phyloP scores from a whole-genome alignment of 169 alveolate species.

The Eimeria falciformis region DNA sequence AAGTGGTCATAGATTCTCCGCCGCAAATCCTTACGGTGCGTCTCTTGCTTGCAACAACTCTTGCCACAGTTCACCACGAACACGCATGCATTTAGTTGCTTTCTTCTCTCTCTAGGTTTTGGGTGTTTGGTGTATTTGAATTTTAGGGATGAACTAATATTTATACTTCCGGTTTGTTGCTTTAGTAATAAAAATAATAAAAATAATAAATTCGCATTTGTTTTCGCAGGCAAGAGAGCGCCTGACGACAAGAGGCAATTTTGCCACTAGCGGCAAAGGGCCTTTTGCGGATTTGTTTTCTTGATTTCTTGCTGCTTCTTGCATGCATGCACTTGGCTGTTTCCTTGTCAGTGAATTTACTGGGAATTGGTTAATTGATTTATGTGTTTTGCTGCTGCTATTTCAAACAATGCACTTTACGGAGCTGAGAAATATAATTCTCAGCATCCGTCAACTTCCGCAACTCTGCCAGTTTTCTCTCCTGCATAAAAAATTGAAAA shows the following conservation, averaged over 20 bases:
- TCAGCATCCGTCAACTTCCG: background rate
- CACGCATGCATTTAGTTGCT: too few species aligned
- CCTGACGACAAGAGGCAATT: conserved; percentile 81
- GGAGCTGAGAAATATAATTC: conserved; percentile 30
- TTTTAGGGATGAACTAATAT: background rate
- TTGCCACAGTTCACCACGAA: background rate
- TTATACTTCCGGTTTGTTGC: background rate
- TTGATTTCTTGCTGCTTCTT: background rate
- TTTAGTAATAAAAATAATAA: background rate
- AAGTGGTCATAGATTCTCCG: conserved; percentile 82
- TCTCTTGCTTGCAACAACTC: background rate
- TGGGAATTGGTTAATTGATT: background rate
- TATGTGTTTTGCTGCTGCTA: background rate
- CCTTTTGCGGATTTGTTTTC: background rate
- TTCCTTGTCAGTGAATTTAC: too few species aligned
- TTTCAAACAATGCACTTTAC: background rate
- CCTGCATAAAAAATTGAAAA: background rate
- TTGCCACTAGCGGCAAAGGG: conserved; percentile 67
- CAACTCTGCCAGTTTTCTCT: conserved; percentile 44
- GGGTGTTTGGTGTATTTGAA: background rate
- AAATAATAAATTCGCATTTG: background rate
- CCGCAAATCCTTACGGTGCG: conserved; percentile 83
- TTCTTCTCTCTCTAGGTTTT: background rate
- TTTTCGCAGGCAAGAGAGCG: conserved; percentile 70
- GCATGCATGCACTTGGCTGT: background rate